Evolutionary conservation across 768 basidiomycete genomes (phyloP), one percentile per base, ranked within the genome.

Genomic region (Suillus plorans): DNA sequence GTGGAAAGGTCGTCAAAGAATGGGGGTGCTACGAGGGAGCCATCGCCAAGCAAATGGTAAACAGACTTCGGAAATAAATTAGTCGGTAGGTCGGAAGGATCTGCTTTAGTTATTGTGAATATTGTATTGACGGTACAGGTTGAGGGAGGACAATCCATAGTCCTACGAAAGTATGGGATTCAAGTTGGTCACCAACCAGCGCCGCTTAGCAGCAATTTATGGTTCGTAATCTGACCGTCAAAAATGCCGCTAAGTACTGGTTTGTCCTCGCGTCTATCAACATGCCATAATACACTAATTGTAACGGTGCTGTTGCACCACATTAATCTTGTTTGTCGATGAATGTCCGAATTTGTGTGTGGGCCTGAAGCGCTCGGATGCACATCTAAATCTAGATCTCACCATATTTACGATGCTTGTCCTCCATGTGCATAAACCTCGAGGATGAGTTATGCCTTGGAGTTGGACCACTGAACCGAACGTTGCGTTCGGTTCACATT

Each of bases 41-140:
- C 87, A 72, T 89, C 88, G 18, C 70, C 69, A 39, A 84, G 77
- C 31, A 82, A 72, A 42, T 74, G 68, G 71, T 85, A 87, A 12
- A 72, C 67, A 2, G 87, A 64, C 28, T 28, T 28, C 28, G 28
- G 28, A 28, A 28, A 28, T 28, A 28, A 28, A 28, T 28, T 28
- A 28, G 28, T 28, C 49, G 84, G 70, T 71, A 14, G 6, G 31
- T 70, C 25, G 70, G 67, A 36, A 70, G 67, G n/a, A 70, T 86
- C 76, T 4, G 80, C 75, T 34, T 86, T 76, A 1, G 80, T 75
- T 34, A 88, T 84, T 64, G 81, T 74, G 44, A 87, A 49, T 10
- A 80, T 75, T 3, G 28, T 28, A 28, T 28, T 28, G 28, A 28
- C 28, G 28, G 86, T 87, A 3, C 81, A 20, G 9, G 44, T n/a